A percentile compares a stretch with the other conserved stretches of the same genome.
phyloP scores from a whole-genome alignment of 192 early-diverging fungal genomes.

The Diversispora epigaea region DNA sequence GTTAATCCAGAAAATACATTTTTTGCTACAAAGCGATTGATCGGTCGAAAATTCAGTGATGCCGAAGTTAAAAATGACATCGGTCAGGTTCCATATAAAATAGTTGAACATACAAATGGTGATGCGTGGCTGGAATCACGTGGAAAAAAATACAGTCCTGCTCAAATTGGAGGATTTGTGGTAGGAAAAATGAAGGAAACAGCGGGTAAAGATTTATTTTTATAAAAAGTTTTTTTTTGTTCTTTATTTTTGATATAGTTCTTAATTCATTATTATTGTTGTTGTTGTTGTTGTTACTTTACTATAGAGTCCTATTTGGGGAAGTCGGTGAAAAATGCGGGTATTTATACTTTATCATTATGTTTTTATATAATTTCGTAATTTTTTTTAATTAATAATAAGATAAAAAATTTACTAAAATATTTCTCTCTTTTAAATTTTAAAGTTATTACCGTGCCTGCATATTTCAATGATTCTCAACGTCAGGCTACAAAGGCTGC shows the following conservation, averaged over 20 bases:
- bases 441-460: slow-evolving; percentile 91
- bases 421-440: background rate
- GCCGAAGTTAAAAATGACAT: slow-evolving; percentile 85
- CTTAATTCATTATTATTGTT: no score
- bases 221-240: no score
- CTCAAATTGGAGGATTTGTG: slow-evolving; percentile 96
- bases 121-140: slow-evolving; percentile 98
- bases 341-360: background rate
- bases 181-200: slow-evolving; percentile 99
- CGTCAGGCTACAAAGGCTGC: slow-evolving; percentile 97
- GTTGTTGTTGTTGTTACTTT: no score
- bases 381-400: no score
- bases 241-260: no score
- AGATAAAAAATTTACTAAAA: no score
- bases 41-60: slow-evolving; percentile 93
- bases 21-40: slow-evolving; percentile 95
- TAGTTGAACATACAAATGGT: slow-evolving; percentile 91
- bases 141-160: slow-evolving; percentile 93
- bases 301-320: slow-evolving; percentile 27
- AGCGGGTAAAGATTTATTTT: slow-evolving; percentile 57
- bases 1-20: slow-evolving; percentile 99
- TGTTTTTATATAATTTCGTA: background rate
- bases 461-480: slow-evolving; percentile 98
- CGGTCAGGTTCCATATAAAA: slow-evolving; percentile 91
- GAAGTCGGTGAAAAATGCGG: slow-evolving; percentile 20